Evolutionary conservation across 805 yeast genomes (phyloP).

Genomic region (Candida saitoana): DNA sequence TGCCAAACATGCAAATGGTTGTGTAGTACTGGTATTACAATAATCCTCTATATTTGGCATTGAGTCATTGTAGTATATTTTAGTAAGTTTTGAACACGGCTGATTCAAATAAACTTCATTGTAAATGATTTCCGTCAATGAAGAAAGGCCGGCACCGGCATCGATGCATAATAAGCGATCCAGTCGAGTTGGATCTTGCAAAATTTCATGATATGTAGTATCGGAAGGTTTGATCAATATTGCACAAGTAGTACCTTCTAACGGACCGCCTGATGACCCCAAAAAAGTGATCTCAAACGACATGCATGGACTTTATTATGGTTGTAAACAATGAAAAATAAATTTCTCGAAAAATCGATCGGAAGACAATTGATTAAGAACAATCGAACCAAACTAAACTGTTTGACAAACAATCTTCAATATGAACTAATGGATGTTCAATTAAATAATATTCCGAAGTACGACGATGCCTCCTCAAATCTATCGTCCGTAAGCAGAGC

Average conservation of each 20-base stretch:
- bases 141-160: constrained; percentile 72
- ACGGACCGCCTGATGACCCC: constrained; percentile 86
- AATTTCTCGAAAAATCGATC: no score
- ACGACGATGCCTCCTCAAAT: no score
- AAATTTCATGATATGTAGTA: constrained; percentile 37
- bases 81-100: constrained; percentile 14
- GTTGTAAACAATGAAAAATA: background rate
- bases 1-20: constrained; percentile 22
- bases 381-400: no score
- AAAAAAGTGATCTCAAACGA: constrained; percentile 55
- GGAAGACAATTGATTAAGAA: no score
- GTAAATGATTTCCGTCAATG: constrained; percentile 42
- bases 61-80: constrained; percentile 28
- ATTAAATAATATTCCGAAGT: no score
- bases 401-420: no score
- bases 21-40: constrained; percentile 14
- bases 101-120: constrained; percentile 13
- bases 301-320: background rate
- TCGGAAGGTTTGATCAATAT: constrained; percentile 57
- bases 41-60: constrained; percentile 20
- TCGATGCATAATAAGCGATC: constrained; percentile 59
- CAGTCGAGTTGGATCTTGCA: constrained; percentile 14
- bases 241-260: constrained; percentile 66
- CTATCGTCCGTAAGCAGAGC: no score
- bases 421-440: no score